phyloP scores from a whole-genome alignment of 108 stramenopile genomes.

The Nitzschia palea region DNA sequence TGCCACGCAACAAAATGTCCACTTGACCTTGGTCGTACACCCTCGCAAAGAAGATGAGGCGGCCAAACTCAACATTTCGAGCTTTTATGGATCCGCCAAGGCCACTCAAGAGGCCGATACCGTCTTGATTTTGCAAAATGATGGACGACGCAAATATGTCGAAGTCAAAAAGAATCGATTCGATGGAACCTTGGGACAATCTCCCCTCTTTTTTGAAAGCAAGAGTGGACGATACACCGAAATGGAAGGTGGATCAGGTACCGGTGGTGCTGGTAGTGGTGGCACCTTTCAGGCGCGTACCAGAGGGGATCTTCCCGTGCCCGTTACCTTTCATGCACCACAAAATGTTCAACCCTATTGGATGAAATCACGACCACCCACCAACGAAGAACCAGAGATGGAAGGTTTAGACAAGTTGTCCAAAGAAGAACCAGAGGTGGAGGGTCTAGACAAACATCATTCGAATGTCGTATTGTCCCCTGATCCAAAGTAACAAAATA shows the following conservation, averaged over 20 bases:
- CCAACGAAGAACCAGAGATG: too few relatives aligned
- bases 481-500: too few relatives aligned
- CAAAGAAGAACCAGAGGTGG: too few relatives aligned
- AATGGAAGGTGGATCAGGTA: constrained; percentile 23
- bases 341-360: too few relatives aligned
- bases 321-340: too few relatives aligned
- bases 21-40: constrained; percentile 95
- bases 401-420: too few relatives aligned
- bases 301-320: too few relatives aligned
- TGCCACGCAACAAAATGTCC: constrained; percentile 94
- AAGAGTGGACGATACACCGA: constrained; percentile 78
- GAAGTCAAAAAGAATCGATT: constrained; percentile 99
- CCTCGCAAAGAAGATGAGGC: constrained; percentile 96
- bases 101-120: constrained; percentile 99
- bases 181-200: constrained; percentile 89
- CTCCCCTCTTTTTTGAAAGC: constrained; percentile 77
- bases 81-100: constrained; percentile 95
- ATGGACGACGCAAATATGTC: constrained; percentile 79
- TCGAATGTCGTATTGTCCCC: too few relatives aligned
- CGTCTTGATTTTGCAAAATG: constrained; percentile 94
- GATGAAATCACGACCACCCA: too few relatives aligned
- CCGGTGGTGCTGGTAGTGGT: too few relatives aligned
- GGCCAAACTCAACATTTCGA: constrained; percentile 72
- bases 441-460: too few relatives aligned
- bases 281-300: too few relatives aligned